phyloP scores from a whole-genome alignment of 1,284 basidiomycete genomes.

The Microbotryum intermedium region DNA sequence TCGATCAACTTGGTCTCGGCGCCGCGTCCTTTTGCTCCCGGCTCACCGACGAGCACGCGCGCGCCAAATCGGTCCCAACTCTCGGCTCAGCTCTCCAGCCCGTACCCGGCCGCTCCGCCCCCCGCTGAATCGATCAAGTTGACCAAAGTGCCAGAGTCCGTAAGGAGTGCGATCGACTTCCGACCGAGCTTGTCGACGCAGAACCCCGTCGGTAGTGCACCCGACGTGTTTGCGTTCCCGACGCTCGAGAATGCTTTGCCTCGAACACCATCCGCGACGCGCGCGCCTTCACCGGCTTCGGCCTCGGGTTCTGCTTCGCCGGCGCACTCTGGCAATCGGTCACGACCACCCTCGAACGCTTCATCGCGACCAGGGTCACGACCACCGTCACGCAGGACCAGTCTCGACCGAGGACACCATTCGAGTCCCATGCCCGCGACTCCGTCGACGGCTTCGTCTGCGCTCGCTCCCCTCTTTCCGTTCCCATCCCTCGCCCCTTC shows the following conservation, averaged over 20 bases:
- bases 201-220: too few relatives aligned
- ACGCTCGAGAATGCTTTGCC: too few relatives aligned
- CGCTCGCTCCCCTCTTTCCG: conserved; percentile 21
- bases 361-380: conserved; percentile 9
- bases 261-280: conserved; percentile 19
- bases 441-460: conserved; percentile 9
- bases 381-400: conserved; percentile 8
- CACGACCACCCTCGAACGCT: conserved; percentile 1
- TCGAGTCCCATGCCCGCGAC: neutral
- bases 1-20: conserved; percentile 23
- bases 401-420: neutral
- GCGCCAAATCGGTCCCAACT: conserved; percentile 4
- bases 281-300: conserved; percentile 24
- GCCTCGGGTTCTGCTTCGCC: conserved; percentile 2
- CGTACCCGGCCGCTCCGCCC: conserved; percentile 25
- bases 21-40: conserved; percentile 13
- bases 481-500: neutral
- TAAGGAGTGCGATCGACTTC: conserved; percentile 27
- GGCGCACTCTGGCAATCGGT: conserved; percentile 6
- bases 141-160: conserved; percentile 28
- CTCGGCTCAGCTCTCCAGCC: neutral
- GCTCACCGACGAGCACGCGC: conserved; percentile 14
- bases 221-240: too few relatives aligned
- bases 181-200: conserved; percentile 4
- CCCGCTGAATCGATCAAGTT: conserved; percentile 30